Base-by-base conservation (phyloP, 805 yeast genomes). In the Brettanomyces naardenensis region DNA sequence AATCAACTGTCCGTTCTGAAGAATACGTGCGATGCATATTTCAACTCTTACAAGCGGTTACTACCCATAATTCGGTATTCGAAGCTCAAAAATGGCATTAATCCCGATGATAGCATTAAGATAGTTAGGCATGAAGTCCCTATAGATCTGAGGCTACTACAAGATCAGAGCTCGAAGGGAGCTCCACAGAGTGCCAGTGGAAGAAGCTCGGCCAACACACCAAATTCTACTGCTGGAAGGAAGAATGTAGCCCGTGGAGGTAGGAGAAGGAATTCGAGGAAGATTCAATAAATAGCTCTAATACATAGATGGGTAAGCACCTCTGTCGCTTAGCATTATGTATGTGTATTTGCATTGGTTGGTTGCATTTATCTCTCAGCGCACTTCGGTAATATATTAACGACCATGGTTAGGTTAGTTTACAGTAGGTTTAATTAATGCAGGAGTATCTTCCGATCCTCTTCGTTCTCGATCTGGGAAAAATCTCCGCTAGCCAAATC, bases 41-140 rank as follows among this genome's bases (percentile, higher is more conserved):
- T 68, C 43, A 54, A 47, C 5, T 60, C 67, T 36, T 73, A 71
- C 49, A 68, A 63, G 36, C 56, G 66, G 39, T 53, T 73, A 14
- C 52, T 71, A 3, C 78, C 80, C 4, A 62, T 73, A 30, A 68
- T 73, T 31, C 62, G 72, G 44, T 61, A 69, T 43, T 62, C 77
- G 1, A 76, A 72, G 48, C 62, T 68, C 23, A 69, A 68, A 42
- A 54, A 66, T 35, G 78, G 78, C 0, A 63, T 69, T 40, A 72
- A 67, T 30, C 75, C 69, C 3, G 76, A 71, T 44, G 65, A 60
- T 10, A 53, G 59, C n/a, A 59, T 66, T n/a, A 54, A 49, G 38
- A 44, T 58, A 1, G 31, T 25, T 0, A 41, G 41, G 6, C 56
- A 48, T 31, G 49, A 46, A 11, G 59, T 57, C 6, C 51, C 48